These are phyloP conservation scores for Tremella mesenterica DNA, from an alignment of 768 basidiomycete species.

Conservation along the genomic window DNA sequence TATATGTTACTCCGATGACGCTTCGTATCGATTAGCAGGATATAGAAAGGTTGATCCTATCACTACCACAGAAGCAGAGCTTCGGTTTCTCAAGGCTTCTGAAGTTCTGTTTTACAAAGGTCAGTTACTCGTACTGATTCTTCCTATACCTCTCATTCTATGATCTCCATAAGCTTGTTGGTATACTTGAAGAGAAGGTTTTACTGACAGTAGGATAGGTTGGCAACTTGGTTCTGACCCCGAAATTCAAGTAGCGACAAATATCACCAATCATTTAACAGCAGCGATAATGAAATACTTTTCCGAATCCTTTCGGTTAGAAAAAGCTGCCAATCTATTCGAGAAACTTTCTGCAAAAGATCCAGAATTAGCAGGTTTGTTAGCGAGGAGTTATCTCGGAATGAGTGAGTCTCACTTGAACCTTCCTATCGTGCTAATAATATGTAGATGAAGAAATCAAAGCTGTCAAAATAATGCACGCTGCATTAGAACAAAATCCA, in stretches of 20 bases:
- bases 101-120: constrained; percentile 84
- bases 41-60: constrained; percentile 95
- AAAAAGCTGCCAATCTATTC: constrained; percentile 83
- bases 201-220: constrained; percentile 51
- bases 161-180: neutral
- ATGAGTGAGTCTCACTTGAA: constrained; percentile 67
- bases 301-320: constrained; percentile 76
- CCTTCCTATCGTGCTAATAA: neutral
- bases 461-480: constrained; percentile 84
- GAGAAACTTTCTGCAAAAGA: constrained; percentile 79
- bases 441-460: constrained; percentile 89
- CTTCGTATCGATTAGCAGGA: constrained; percentile 79
- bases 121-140: constrained; percentile 25
- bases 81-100: constrained; percentile 80
- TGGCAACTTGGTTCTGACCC: constrained; percentile 99
- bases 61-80: constrained; percentile 74
- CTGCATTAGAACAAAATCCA: constrained; percentile 72
- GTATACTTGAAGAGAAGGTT: neutral
- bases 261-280: constrained; percentile 92
- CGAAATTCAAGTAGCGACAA: constrained; percentile 94
- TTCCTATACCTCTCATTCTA: neutral
- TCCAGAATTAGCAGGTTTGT: constrained; percentile 76
- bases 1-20: constrained; percentile 92
- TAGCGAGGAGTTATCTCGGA: constrained; percentile 85
- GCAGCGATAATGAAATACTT: constrained; percentile 95